Evolutionary conservation across 2,329 filamentous ascomycete genomes (phyloP).

Genomic region (Ophiocordyceps unilateralis): DNA sequence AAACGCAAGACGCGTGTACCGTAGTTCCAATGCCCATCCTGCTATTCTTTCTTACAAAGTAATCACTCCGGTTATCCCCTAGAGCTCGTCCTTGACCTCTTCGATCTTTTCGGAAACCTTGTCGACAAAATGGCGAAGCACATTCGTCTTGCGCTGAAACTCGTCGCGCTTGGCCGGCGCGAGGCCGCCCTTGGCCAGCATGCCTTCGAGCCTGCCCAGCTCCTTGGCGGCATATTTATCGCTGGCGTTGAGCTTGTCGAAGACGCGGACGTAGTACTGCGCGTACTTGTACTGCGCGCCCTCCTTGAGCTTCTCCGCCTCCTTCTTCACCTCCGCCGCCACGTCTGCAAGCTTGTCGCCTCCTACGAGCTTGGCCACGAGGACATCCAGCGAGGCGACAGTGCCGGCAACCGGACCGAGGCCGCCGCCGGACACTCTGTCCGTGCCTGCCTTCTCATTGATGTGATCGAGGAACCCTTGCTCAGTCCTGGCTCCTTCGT

Average conservation of each 20-base stretch:
- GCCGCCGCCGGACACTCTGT: slow-evolving; percentile 65
- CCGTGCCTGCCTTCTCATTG: slow-evolving; percentile 77
- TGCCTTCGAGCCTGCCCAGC: slow-evolving; percentile 57
- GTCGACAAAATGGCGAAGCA: slow-evolving; percentile 60
- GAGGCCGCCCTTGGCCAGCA: slow-evolving; percentile 74
- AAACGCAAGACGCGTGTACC: not conserved
- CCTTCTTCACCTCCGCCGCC: slow-evolving; percentile 54
- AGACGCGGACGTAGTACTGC: slow-evolving; percentile 85
- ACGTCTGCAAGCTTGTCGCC: slow-evolving; percentile 46
- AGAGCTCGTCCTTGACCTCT: slow-evolving; percentile 21
- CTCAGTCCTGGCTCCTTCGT: slow-evolving; percentile 63
- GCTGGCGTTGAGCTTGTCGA: slow-evolving; percentile 68
- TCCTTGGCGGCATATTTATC: slow-evolving; percentile 74
- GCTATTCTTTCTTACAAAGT: not conserved
- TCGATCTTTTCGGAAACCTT: slow-evolving; percentile 33
- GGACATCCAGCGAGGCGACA: slow-evolving; percentile 56
- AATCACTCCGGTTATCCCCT: slow-evolving; percentile 2
- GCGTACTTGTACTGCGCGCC: slow-evolving; percentile 56
- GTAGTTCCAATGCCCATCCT: not conserved
- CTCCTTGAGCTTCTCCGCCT: slow-evolving; percentile 47
- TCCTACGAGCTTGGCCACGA: slow-evolving; percentile 58
- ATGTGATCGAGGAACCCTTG: slow-evolving; percentile 61
- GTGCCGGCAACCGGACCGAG: slow-evolving; percentile 69
- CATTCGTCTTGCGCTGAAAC: slow-evolving; percentile 71
- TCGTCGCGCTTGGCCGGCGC: slow-evolving; percentile 80